Base-by-base conservation (phyloP, 805 yeast species). In the Monosporozyma aerobia region DNA sequence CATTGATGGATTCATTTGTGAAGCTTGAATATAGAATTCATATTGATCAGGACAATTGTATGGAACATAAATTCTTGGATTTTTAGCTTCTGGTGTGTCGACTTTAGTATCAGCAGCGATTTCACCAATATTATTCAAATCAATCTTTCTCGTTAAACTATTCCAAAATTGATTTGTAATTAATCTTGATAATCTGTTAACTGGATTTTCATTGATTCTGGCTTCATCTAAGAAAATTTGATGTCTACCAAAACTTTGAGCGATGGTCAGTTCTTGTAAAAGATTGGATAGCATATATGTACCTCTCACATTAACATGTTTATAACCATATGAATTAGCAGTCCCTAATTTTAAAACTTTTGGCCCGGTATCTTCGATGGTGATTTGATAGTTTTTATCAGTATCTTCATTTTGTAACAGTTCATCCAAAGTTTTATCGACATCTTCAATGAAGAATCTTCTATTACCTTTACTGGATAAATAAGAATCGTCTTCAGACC, bases 241-340 rank as follows among this genome's bases (percentile, higher is more conserved):
- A 56, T 80, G 82, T 56, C 92, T 76, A 8, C 96, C 96, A 65
- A 82, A 79, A 53, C 85, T 73, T 63, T 86, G 81, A 13, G 97
- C 97, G 55, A 89, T 81, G 0, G 96, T 88, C 57, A 90, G 74
- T 68, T 90, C 97, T 70, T 90, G 97, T 52, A 90, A 74, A 41
- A 90, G 69, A 67, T 90, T 90, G 0, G 94, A 83, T 48, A 90
- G 71, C 90, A 86, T 86, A 63, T 90, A 90, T 0, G 96, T 90
- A 3, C 97, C 97, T 54, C 95, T 73, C 52, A 90, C 77, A 55
- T 83, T 87, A 51, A 78, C 78, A 59, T 79, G 83, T 40, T 80
- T 82, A 70, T 70, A 87, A 1, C 97, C 97, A 61, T 82, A 80
- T 3, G 96, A 88, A 63, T 87, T 86, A 39, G 83, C 88, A 2